phyloP scores from a whole-genome alignment of 441 rosid genomes.

The Bruguiera hainesii region DNA sequence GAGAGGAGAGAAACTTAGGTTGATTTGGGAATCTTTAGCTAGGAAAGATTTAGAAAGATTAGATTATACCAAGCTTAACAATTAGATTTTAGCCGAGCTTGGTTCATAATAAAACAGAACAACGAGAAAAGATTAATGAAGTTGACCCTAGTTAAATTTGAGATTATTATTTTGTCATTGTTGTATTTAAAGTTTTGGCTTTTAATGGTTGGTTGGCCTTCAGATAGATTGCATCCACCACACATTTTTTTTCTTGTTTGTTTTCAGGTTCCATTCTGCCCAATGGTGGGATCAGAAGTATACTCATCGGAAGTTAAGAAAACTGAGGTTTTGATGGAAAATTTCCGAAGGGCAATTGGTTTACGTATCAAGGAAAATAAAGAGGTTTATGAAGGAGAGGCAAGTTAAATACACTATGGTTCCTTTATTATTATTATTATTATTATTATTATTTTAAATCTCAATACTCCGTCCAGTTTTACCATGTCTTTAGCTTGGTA shows the following conservation, averaged over 20 bases:
- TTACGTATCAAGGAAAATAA: conserved; percentile 93
- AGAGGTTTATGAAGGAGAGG: conserved; percentile 98
- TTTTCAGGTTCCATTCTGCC: conserved; percentile 87
- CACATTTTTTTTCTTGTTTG: conserved; percentile 11
- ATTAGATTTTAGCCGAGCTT: too few relatives aligned
- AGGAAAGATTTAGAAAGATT: too few relatives aligned
- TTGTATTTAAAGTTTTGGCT: background rate
- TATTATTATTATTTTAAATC: background rate
- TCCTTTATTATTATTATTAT: background rate
- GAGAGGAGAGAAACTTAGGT: background rate
- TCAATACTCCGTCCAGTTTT: background rate
- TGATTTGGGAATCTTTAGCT: background rate
- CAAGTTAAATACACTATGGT: conserved; percentile 27
- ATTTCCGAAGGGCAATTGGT: conserved; percentile 90
- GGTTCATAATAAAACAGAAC: too few relatives aligned
- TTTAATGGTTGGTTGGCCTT: background rate
- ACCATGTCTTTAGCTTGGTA: conserved; percentile 6
- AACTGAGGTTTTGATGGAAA: conserved; percentile 96
- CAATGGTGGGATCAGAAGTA: conserved; percentile 98
- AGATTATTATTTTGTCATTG: background rate
- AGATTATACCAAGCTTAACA: too few relatives aligned
- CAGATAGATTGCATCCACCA: background rate
- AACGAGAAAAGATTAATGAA: too few relatives aligned
- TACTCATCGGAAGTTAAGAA: conserved; percentile 98
- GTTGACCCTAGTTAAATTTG: too few relatives aligned